A percentile compares a stretch with the other conserved stretches of the same genome.
Evolutionary conservation across 805 yeast species (phyloP).

Genomic region (Metschnikowia cerradonensis): DNA sequence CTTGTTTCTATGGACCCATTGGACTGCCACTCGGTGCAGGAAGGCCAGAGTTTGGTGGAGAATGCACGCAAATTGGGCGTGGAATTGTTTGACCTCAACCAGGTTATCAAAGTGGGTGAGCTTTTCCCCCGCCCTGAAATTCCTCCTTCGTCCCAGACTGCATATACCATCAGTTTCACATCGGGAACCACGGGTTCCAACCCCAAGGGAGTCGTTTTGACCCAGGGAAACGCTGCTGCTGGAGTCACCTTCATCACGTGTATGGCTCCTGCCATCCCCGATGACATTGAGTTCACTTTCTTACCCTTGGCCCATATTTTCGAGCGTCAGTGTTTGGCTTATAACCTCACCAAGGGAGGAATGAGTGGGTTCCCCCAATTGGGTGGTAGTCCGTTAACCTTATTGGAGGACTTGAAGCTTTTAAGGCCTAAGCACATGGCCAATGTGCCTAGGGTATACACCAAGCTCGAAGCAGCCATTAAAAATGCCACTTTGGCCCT

Average conservation of each 20-base stretch:
- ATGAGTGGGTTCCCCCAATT: constrained; percentile 22
- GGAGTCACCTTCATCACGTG: constrained; percentile 17
- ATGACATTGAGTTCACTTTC: constrained; percentile 19
- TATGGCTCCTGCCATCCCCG: constrained; percentile 8
- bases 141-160: constrained; percentile 17
- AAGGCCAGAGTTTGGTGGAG: constrained; percentile 28
- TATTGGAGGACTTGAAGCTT: constrained; percentile 23
- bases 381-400: constrained; percentile 22
- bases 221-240: constrained; percentile 19
- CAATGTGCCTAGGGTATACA: constrained; percentile 26
- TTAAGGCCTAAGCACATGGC: constrained; percentile 23
- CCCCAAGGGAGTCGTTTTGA: constrained; percentile 26
- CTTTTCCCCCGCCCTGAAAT: constrained; percentile 19
- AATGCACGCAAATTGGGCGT: constrained; percentile 16
- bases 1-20: constrained; percentile 28
- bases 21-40: constrained; percentile 9
- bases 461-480: constrained; percentile 25
- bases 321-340: constrained; percentile 27
- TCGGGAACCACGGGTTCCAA: constrained; percentile 27
- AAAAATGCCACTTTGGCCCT: constrained; percentile 22
- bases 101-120: constrained; percentile 20
- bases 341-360: constrained; percentile 23
- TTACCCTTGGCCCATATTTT: constrained; percentile 38
- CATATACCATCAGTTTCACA: constrained; percentile 25
- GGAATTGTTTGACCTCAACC: constrained; percentile 21